A percentile compares a stretch with the other conserved stretches of the same genome.
Conservation (phyloP, 2,329 filamentous ascomycete genomes). For the Rutstroemia sp. region DNA sequence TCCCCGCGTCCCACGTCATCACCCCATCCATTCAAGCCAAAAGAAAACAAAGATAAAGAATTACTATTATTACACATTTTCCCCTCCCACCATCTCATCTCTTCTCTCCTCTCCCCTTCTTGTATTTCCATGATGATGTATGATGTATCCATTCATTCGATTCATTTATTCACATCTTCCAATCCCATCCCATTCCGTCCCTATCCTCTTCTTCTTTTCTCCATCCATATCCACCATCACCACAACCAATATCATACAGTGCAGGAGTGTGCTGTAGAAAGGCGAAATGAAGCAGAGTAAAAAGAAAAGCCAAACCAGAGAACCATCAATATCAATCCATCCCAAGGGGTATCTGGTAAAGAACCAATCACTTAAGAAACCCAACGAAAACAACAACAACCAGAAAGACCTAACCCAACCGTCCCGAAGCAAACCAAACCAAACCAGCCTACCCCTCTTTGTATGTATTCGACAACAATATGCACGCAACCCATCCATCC, state of each 20-base stretch:
- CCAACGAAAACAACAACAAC: slow-evolving; percentile 1
- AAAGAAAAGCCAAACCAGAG: neutral
- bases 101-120: neutral
- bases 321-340: slow-evolving; percentile 1
- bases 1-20: neutral
- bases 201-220: too few species aligned
- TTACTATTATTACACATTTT: neutral
- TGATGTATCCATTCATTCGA: neutral
- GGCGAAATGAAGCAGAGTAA: too few species aligned
- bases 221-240: neutral
- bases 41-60: neutral
- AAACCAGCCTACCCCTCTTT: neutral
- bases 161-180: neutral
- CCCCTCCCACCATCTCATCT: neutral
- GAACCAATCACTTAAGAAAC: slow-evolving; percentile 5
- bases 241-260: neutral
- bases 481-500: neutral
- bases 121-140: neutral
- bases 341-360: slow-evolving; percentile 9
- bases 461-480: neutral
- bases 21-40: neutral
- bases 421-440: neutral
- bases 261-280: too few species aligned
- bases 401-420: slow-evolving; percentile 1
- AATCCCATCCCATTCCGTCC: neutral